Percentiles rank a stretch among this genome's conserved stretches.
Evolutionary conservation across 805 yeast species (phyloP).

Genomic region (Isabelozyma heimii): DNA sequence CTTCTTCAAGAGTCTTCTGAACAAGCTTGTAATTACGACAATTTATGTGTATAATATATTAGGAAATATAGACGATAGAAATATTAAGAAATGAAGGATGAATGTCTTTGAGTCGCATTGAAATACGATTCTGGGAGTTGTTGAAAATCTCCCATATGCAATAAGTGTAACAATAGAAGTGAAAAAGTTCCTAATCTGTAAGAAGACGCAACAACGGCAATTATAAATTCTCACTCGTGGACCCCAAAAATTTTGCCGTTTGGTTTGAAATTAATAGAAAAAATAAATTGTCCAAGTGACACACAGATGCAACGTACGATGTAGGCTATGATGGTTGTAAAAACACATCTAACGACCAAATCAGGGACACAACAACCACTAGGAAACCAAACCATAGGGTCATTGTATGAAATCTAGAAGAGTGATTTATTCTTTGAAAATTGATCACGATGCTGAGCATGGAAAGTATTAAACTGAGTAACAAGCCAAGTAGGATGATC

Average conservation of each 20-base stretch:
- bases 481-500: constrained; percentile 27
- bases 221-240: background rate
- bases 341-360: background rate
- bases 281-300: background rate
- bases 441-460: constrained; percentile 33
- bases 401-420: constrained; percentile 23
- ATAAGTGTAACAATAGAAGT: background rate
- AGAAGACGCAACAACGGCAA: too few species aligned
- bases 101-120: background rate
- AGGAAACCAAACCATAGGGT: constrained; percentile 17
- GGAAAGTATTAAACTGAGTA: constrained; percentile 31
- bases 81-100: too few species aligned
- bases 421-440: constrained; percentile 25
- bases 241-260: background rate
- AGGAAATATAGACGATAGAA: too few species aligned
- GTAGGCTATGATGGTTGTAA: background rate
- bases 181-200: too few species aligned
- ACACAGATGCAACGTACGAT: background rate
- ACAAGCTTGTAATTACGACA: too few species aligned
- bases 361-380: constrained; percentile 8
- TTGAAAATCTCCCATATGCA: background rate
- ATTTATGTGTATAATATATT: too few species aligned
- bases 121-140: background rate
- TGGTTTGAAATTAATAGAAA: too few species aligned
- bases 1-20: background rate